These are phyloP conservation scores for Dianthus caryophyllus DNA, from an alignment of 148 eudicot genomes.

Conservation along the genomic window DNA sequence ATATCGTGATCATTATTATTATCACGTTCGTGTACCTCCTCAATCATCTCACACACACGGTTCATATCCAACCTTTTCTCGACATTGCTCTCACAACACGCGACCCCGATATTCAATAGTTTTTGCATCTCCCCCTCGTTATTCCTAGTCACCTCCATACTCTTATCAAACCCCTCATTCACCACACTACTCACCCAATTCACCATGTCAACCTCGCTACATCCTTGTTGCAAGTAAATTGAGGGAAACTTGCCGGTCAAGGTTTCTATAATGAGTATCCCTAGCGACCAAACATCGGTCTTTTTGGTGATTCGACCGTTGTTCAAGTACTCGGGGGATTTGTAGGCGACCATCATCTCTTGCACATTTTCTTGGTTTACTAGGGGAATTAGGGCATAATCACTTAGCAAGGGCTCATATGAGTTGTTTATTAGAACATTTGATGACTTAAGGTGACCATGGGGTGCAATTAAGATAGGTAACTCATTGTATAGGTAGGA, in stretches of 20 bases:
- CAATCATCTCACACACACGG: conserved; percentile 53
- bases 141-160: conserved; percentile 33
- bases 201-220: conserved; percentile 33
- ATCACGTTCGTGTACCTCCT: conserved; percentile 54
- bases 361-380: conserved; percentile 71
- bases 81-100: conserved; percentile 51
- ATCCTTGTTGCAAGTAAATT: conserved; percentile 42
- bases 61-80: conserved; percentile 67
- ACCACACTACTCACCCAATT: conserved; percentile 35
- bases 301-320: conserved; percentile 51
- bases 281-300: conserved; percentile 74
- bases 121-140: conserved; percentile 61
- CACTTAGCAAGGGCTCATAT: conserved; percentile 51
- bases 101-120: conserved; percentile 53
- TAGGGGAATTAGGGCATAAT: conserved; percentile 62
- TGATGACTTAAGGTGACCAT: conserved; percentile 89
- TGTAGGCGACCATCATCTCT: conserved; percentile 65
- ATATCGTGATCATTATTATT: too few relatives aligned
- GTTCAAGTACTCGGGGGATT: conserved; percentile 66
- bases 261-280: conserved; percentile 64
- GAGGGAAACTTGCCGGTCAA: conserved; percentile 70
- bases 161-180: conserved; percentile 42
- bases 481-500: conserved; percentile 62
- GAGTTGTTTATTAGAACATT: conserved; percentile 53
- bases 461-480: conserved; percentile 53